phyloP scores from a whole-genome alignment of 129 eudicot genomes.

The Gnaphalium uliginosum region DNA sequence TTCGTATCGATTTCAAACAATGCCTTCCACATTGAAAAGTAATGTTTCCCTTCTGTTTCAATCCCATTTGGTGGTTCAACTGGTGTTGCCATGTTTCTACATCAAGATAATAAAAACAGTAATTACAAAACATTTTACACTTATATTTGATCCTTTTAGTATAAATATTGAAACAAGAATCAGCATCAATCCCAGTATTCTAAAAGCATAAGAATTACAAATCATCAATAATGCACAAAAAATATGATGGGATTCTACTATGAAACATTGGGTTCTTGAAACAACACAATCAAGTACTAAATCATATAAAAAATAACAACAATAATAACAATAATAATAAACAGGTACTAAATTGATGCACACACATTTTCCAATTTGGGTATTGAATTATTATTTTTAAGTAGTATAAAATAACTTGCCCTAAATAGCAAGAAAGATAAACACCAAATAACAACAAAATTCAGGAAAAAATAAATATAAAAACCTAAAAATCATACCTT shows the following conservation, averaged over 20 bases:
- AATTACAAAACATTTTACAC: background rate
- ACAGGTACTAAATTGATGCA: slow-evolving; percentile 15
- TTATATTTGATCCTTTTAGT: background rate
- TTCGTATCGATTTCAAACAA: slow-evolving; percentile 75
- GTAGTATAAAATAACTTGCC: slow-evolving; percentile 24
- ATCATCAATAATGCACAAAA: background rate
- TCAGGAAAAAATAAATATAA: slow-evolving; percentile 5
- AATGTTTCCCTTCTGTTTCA: slow-evolving; percentile 63
- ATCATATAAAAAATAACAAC: slow-evolving; percentile 9
- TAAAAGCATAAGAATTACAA: slow-evolving; percentile 14
- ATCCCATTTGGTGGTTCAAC: slow-evolving; percentile 87
- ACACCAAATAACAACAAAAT: background rate
- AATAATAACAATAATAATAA: background rate
- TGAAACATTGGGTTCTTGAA: slow-evolving; percentile 2
- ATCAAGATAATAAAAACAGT: background rate
- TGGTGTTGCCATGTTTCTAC: slow-evolving; percentile 68
- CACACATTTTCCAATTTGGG: slow-evolving; percentile 16
- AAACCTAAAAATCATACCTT: slow-evolving; percentile 35
- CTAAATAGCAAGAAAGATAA: slow-evolving; percentile 24
- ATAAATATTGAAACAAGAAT: background rate
- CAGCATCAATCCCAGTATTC: background rate
- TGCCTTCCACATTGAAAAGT: slow-evolving; percentile 84
- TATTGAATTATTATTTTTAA: background rate
- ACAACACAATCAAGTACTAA: background rate
- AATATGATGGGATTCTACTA: background rate